Conservation (phyloP, 176 grass and related monocot species). For the Ampelocalamus luodianensis region DNA sequence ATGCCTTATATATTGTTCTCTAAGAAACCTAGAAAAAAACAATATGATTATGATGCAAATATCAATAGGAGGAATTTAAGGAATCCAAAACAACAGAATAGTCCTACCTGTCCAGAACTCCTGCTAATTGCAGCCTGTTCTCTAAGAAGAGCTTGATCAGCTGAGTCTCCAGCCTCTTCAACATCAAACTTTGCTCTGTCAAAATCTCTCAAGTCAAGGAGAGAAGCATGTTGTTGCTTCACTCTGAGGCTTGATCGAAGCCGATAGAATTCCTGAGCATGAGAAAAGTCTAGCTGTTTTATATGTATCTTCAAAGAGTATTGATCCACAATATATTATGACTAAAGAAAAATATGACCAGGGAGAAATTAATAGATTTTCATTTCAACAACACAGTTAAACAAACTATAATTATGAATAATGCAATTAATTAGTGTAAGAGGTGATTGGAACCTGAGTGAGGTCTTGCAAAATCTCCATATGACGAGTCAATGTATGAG, state of each 20-base stretch:
- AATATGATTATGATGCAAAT: not conserved
- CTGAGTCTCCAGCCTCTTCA: conserved; percentile 63
- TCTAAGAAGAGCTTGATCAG: conserved; percentile 77
- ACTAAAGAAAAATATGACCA: not conserved
- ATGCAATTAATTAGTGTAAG: conserved; percentile 7
- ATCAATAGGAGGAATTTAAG: not conserved
- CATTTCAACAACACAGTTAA: not conserved
- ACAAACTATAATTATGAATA: conserved; percentile 2
- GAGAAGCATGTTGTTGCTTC: conserved; percentile 95
- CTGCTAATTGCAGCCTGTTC: conserved; percentile 81
- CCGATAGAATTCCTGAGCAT: conserved; percentile 87
- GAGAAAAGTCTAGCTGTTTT: not conserved
- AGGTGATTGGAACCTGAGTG: conserved; percentile 66
- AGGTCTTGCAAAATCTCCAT: conserved; percentile 99
- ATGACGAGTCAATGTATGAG: conserved; percentile 92
- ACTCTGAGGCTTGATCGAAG: conserved; percentile 79
- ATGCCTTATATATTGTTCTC: not conserved
- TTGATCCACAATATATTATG: not conserved
- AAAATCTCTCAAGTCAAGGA: conserved; percentile 98
- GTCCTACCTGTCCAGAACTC: conserved; percentile 84
- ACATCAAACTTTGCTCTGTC: conserved; percentile 82
- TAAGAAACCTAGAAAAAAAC: not conserved
- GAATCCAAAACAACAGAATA: conserved; percentile 12
- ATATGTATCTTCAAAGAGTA: not conserved
- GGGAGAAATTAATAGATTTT: not conserved